Evolutionary conservation across 108 stramenopile genomes (phyloP).

Genomic region (Cyclotella cryptica): DNA sequence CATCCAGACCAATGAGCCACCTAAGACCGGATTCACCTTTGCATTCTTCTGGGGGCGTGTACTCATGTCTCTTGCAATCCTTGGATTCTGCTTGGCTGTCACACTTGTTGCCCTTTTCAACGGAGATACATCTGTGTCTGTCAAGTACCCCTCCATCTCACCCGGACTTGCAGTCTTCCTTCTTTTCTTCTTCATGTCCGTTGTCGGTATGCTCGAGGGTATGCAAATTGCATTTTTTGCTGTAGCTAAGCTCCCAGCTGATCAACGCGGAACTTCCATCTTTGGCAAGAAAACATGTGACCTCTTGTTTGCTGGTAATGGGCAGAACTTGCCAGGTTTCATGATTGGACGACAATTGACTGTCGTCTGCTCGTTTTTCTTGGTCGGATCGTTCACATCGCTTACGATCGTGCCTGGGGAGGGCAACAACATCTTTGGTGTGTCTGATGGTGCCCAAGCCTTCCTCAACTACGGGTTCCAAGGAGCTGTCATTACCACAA

Average conservation of each 20-base stretch:
- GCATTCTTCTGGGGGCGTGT: constrained; percentile 78
- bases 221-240: constrained; percentile 91
- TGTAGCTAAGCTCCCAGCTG: constrained; percentile 68
- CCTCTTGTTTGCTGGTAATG: constrained; percentile 70
- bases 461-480: constrained; percentile 86
- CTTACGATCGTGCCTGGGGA: constrained; percentile 51
- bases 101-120: constrained; percentile 69
- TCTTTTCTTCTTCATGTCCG: constrained; percentile 73
- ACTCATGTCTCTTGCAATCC: constrained; percentile 66
- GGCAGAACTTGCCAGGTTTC: constrained; percentile 78
- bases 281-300: constrained; percentile 66
- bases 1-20: constrained; percentile 73
- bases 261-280: constrained; percentile 46
- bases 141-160: constrained; percentile 41
- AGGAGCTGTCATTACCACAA: constrained; percentile 86
- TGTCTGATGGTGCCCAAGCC: constrained; percentile 65
- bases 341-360: constrained; percentile 85
- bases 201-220: constrained; percentile 86
- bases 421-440: constrained; percentile 79
- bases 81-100: constrained; percentile 74
- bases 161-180: constrained; percentile 61
- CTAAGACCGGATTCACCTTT: constrained; percentile 44
- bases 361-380: constrained; percentile 71
- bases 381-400: constrained; percentile 74
- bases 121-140: constrained; percentile 69